Evolutionary conservation across 805 yeast species (phyloP), one percentile per base, ranked within the genome.

Genomic region (Middelhovenomyces tepae): DNA sequence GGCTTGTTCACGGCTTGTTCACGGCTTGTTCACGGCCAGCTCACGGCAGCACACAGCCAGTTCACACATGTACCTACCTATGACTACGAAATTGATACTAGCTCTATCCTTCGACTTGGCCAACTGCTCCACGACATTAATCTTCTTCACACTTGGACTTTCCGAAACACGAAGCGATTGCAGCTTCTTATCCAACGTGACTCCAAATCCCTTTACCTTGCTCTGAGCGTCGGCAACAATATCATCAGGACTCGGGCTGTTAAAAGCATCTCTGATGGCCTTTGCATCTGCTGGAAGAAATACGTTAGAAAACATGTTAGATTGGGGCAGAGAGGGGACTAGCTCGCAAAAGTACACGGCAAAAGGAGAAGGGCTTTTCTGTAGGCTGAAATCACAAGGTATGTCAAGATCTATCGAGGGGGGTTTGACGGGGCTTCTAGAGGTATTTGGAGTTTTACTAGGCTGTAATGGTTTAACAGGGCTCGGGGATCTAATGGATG

Each of bases 241-340:
- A 48, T 85, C 95, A 58, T 87, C 96, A 4, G 95, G 95, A 45
- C 94, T 80, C 10, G 86, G 86, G 40, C 66, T 62, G 8, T 57
- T 53, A 44, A 84, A 84, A 44, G 74, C 78, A 28, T 64, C 48
- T 30, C 65, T 62, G 2, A 70, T 67, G 53, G 62, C 65, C 42
- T 52, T 54, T 21, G 53, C 48, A 28, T 62, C 64, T 47, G 63
- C 45, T 37, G 60, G 48, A 30, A 47, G 27, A 38, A 44, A 35
- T 39, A 35, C 31, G 32, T 47, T 27, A 67, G 67, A 66, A 67
- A 75, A 62, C 50, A 54, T 37, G 31, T 30, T 24, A 8, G 11
- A 14, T 19, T 16, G 10, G 11, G 18, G 10, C 16, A 18, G 15
- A 5, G 35, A 18, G 14, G 31, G 21, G 36, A 40, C 37, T 21